phyloP scores from a whole-genome alignment of 345 rosid species.

The Dovyalis caffra region DNA sequence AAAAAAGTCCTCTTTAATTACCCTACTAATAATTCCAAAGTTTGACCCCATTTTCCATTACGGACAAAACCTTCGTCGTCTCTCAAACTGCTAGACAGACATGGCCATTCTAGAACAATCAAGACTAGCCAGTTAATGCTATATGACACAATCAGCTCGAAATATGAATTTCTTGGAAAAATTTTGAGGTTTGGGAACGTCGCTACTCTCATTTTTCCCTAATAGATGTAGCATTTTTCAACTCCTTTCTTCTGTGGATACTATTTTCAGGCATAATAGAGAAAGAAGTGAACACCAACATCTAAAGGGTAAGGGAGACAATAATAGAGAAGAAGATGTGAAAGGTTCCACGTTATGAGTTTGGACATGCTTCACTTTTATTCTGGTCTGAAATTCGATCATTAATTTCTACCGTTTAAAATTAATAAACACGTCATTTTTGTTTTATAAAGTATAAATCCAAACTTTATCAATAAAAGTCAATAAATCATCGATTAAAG shows the following conservation, averaged over 20 bases:
- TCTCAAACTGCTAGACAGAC: background rate
- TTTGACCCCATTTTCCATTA: background rate
- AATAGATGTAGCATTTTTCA: background rate
- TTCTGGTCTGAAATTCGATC: too few relatives aligned
- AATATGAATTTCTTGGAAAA: background rate
- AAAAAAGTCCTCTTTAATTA: background rate
- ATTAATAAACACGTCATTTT: too few relatives aligned
- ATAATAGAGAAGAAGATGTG: background rate
- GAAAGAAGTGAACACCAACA: background rate
- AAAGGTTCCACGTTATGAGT: background rate
- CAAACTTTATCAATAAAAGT: too few relatives aligned
- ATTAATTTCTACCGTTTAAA: too few relatives aligned
- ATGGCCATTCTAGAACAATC: background rate
- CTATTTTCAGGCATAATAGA: background rate
- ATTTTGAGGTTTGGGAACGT: too few relatives aligned
- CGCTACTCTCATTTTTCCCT: background rate
- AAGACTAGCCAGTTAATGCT: background rate
- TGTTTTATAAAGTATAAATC: too few relatives aligned
- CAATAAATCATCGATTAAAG: too few relatives aligned
- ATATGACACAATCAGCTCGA: background rate
- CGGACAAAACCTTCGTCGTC: background rate
- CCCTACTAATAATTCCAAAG: background rate
- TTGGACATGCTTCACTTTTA: too few relatives aligned
- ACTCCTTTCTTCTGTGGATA: background rate
- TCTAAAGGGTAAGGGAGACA: background rate